Conservation (phyloP, 225 moss, liverwort and hornwort genomes). For the Rhytidiadelphus loreus region DNA sequence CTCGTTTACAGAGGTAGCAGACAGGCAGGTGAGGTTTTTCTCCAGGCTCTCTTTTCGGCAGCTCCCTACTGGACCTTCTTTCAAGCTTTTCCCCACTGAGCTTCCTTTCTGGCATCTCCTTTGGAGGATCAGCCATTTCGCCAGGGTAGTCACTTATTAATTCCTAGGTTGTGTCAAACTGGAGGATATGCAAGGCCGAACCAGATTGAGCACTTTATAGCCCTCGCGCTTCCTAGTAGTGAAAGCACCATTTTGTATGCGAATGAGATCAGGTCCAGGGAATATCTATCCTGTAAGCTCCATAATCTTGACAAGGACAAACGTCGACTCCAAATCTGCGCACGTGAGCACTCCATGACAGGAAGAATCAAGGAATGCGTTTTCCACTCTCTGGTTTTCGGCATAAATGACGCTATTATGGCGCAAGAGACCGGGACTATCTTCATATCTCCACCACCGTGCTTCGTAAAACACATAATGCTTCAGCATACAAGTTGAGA, state of each 20-base stretch:
- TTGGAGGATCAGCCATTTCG: conserved; percentile 6
- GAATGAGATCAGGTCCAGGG: background rate
- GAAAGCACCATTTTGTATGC: background rate
- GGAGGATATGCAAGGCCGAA: background rate
- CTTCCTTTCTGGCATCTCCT: background rate
- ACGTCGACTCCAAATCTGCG: background rate
- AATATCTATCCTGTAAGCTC: background rate
- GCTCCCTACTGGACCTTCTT: conserved; percentile 1
- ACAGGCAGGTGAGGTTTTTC: conserved; percentile 38
- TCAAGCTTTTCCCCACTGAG: background rate
- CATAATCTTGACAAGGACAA: background rate
- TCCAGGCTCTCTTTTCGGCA: background rate
- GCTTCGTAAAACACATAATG: background rate
- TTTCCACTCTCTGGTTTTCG: background rate
- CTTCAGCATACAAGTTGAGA: background rate
- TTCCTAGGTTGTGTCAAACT: background rate
- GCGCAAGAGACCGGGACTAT: background rate
- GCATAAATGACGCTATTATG: background rate
- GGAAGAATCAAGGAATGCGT: background rate
- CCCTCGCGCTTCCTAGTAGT: background rate
- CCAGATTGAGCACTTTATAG: background rate
- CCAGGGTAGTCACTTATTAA: background rate
- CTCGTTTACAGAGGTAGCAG: conserved; percentile 59
- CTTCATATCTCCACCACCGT: background rate
- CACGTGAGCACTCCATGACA: background rate